Base-by-base conservation (phyloP, 164 flowering plant genomes). In the Houttuynia cordata region DNA sequence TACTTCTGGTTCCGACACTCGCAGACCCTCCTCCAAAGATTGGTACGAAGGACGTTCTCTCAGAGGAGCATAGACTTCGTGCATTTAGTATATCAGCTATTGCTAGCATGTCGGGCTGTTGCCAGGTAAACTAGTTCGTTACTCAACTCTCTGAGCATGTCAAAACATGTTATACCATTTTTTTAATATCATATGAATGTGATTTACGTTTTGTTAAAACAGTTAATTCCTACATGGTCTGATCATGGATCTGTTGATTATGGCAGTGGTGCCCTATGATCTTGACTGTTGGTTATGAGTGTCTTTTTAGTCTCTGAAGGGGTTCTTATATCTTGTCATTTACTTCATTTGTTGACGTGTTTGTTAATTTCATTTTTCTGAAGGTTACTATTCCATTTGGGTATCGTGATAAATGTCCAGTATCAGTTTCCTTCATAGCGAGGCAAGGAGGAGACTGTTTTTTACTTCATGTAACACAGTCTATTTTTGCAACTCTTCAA, bases 91-190 rank as follows among this genome's bases (percentile, higher is more conserved):
- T 89, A 24, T 73, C 77, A 67, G 78, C 86, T 67, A 74, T 92
- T 70, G 91, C 93, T 56, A 84, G 93, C 76, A 70, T 92, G 75
- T 82, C 98, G 21, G 98, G 98, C 58, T 89, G 96, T 72, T 89
- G 98, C 72, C 96, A 92, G 95, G 98, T 88, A 57, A 63, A 57
- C 8, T 23, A 0, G 53, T 65, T 8, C 56, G 23, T 23, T 30
- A 9, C 30, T 54, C 34, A 45, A 45, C 13, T 45, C 3, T 30
- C 37, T 30, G 37, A 30, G 37, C 2, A 30, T 30, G 37, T 30
- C 37, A 30, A 30, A 30, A 30, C 37, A 30, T 30, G 37, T 30
- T 30, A 2, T 30, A 30, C 37, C 6, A n/a, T n/a, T n/a, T n/a
- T n/a, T n/a, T n/a, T n/a, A n/a, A n/a, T n/a, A n/a, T n/a, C n/a